Base-by-base conservation (phyloP, 2,329 filamentous ascomycete genomes). In the Fusarium sp. region DNA sequence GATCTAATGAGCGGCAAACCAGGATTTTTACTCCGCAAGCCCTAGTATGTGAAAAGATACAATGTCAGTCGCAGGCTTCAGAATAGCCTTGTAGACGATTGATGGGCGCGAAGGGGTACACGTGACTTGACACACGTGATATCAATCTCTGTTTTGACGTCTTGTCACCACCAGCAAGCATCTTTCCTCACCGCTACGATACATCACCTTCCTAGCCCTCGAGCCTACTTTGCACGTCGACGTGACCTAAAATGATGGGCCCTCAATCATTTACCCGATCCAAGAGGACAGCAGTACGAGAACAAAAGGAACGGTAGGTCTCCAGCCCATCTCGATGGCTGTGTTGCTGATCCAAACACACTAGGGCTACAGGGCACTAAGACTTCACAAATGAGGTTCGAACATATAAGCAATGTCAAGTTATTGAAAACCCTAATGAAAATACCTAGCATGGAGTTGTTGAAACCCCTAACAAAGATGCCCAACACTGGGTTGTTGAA, bases 221-320 rank as follows among this genome's bases (percentile, higher is more conserved):
- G 2, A 7, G 6, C 3, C 6, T 7, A 22, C 3, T 42, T 22
- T 14, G 1, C 8, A 4, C 20, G 5, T 22, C 1, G 22, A 22
- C 1, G n/a, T 20, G n/a, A 12, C 38, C 8, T 20, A 1, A 12
- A 42, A n/a, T 42, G n/a, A 6, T 12, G 40, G 20, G 6, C 6
- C 4, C 17, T n/a, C n/a, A 40, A 40, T n/a, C 5, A 10, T 40
- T 40, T 20, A 5, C 9, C 20, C 2, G 20, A 7, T 24, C 4
- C 20, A 44, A 44, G 20, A 44, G 7, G 11, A 11, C 12, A 22
- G 40, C 3, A 11, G 5, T 42, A 10, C n/a, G 38, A 42, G n/a
- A 42, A 42, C n/a, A 6, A 20, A 22, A 42, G 38, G 3, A 11
- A 22, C n/a, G 3, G 12, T 12, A 4, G 10, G 10, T 20, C 38